Conservation (phyloP, 78 protist species). For the Creolimax fragrantissima region DNA sequence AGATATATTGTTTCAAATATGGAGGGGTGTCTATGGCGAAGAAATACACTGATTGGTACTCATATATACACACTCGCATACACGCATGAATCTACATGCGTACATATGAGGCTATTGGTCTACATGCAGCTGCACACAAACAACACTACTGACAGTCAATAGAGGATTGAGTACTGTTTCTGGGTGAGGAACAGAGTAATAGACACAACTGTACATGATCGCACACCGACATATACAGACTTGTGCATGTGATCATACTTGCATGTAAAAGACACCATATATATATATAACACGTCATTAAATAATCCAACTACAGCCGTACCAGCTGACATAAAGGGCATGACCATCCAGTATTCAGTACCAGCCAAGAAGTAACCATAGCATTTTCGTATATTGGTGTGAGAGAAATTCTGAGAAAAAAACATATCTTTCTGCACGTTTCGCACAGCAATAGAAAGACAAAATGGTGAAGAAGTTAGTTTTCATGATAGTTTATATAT, state of each 20-base stretch:
- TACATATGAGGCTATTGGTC: background rate
- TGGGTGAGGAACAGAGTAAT: too few relatives aligned
- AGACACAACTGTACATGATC: too few relatives aligned
- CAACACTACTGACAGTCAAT: too few relatives aligned
- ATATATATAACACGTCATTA: too few relatives aligned
- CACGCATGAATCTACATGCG: background rate
- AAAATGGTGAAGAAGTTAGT: too few relatives aligned
- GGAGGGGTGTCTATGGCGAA: background rate
- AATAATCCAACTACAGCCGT: too few relatives aligned
- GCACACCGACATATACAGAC: too few relatives aligned
- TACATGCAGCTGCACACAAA: background rate
- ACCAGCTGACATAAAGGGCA: background rate
- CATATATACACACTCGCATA: conserved; percentile 1
- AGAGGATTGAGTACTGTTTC: too few relatives aligned
- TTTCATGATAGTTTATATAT: too few relatives aligned
- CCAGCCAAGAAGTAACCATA: background rate
- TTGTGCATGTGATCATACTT: too few relatives aligned
- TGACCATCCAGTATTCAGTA: background rate
- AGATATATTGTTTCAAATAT: background rate
- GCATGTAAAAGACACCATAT: too few relatives aligned
- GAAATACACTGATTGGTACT: background rate
- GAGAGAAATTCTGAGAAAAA: background rate
- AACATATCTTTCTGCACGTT: background rate
- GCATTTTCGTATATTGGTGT: background rate
- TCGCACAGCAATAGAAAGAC: too few relatives aligned